phyloP scores from a whole-genome alignment of 1,139 yeast species.

The Pichia sp. region DNA sequence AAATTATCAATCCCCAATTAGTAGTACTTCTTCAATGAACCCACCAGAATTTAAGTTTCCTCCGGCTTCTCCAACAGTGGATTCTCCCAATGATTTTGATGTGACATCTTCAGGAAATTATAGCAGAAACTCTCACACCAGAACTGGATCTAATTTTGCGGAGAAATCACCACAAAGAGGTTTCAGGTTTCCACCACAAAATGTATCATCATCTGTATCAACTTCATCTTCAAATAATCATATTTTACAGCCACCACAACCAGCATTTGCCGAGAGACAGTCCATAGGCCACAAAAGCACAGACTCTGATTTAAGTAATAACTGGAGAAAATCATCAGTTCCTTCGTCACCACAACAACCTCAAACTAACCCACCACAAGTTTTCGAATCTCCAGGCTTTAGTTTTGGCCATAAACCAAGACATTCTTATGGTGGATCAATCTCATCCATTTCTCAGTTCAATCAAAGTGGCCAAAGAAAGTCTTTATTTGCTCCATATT shows the following conservation, averaged over 20 bases:
- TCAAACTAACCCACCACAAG: constrained; percentile 1
- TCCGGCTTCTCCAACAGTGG: constrained; percentile 29
- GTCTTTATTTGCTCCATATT: constrained; percentile 89
- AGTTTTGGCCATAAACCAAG: constrained; percentile 65
- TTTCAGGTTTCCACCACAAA: constrained; percentile 35
- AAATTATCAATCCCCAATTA: neutral
- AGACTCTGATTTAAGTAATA: constrained; percentile 54
- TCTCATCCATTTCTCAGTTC: constrained; percentile 43
- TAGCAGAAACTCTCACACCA: constrained; percentile 13
- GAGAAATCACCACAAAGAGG: constrained; percentile 29
- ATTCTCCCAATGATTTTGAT: neutral
- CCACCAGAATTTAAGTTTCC: constrained; percentile 47
- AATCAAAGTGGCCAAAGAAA: constrained; percentile 45
- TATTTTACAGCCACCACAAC: constrained; percentile 22
- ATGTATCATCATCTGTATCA: constrained; percentile 14
- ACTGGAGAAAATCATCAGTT: constrained; percentile 45
- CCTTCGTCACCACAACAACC: constrained; percentile 22
- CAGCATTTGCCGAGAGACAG: constrained; percentile 31
- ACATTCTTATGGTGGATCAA: constrained; percentile 59
- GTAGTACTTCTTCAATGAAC: constrained; percentile 7
- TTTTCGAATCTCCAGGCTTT: constrained; percentile 44
- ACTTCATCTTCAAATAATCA: constrained; percentile 9
- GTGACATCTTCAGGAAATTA: constrained; percentile 11
- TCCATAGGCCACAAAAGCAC: constrained; percentile 45
- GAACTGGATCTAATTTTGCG: constrained; percentile 14